Evolutionary conservation across 345 rosid genomes (phyloP), one percentile per base, ranked within the genome.

Genomic region (Eucalyptus pauciflora): DNA sequence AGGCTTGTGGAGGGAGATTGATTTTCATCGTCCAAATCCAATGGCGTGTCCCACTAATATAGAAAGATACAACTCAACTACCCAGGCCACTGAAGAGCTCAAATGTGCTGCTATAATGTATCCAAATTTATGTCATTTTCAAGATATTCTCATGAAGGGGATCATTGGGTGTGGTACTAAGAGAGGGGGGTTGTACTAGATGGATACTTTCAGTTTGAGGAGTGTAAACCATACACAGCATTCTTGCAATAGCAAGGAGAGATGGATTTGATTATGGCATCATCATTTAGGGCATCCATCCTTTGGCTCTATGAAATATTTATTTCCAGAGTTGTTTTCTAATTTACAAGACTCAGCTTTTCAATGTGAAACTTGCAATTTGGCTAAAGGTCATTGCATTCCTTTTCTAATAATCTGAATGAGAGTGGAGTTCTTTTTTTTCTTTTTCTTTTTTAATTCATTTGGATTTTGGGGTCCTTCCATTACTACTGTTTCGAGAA

Each of bases 201-300:
- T 24, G 62, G 29, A 2, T 1, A 1, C 6, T 56, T 25, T 56
- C 1, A 24, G 6, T 56, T 56, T 13, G 1, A 22, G 3, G 13
- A 56, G 29, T 24, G 29, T 24, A 25, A 56, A 56, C 13, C 29
- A 56, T 56, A 56, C 13, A 4, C 3, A 5, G 13, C 62, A 24
- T 56, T 56, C 62, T 56, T 56, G 13, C 62, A 56, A 25, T 56
- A 22, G 62, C 13, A 56, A 8, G 13, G 62, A 56, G 62, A 24
- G 29, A 56, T 29, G 10, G 4, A 56, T 10, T 56, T 56, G 62
- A 2, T 6, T 56, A 10, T 56, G 29, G 29, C 62, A 56, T 56
- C 0, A 3, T 10, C 6, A 1, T 56, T 56, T 56, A 24, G 13
- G 29, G 62, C 29, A 56, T 56, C 62, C 62, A 56, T 56, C 24